These are phyloP conservation scores for Phascolomyces articulosus DNA, from an alignment of 371 early-diverging fungal genomes.

Conservation along the genomic window DNA sequence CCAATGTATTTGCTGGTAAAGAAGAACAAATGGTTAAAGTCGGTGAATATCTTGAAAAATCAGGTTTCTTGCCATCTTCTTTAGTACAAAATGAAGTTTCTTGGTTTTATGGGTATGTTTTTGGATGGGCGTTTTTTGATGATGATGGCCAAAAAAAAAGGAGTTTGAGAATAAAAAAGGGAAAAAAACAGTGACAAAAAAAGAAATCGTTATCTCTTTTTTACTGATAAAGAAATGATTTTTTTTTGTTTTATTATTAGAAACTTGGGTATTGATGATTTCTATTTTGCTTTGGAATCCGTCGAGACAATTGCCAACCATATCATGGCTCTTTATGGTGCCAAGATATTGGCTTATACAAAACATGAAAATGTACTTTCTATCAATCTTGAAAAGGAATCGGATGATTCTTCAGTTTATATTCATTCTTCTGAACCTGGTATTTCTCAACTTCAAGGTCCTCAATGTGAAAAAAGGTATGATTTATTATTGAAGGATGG, in stretches of 20 bases:
- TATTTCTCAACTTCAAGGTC: conserved; percentile 85
- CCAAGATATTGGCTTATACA: conserved; percentile 91
- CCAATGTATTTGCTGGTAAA: conserved; percentile 87
- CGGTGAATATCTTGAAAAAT: conserved; percentile 76
- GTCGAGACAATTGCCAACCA: conserved; percentile 94
- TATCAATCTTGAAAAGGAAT: conserved; percentile 91
- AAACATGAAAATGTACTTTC: conserved; percentile 84
- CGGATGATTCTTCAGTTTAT: conserved; percentile 92
- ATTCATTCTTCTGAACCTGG: conserved; percentile 96
- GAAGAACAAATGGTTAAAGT: conserved; percentile 90
- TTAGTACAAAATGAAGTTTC: conserved; percentile 89
- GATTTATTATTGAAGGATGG: background rate
- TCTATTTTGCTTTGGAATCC: conserved; percentile 92
- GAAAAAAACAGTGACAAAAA: too few species aligned
- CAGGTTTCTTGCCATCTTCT: conserved; percentile 90
- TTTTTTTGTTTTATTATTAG: conserved; percentile 36
- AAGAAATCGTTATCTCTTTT: background rate
- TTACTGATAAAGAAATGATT: background rate
- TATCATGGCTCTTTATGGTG: conserved; percentile 94
- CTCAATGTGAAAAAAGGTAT: conserved; percentile 88
- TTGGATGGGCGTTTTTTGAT: too few species aligned
- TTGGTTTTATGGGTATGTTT: conserved; percentile 91
- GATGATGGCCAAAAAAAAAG: too few species aligned
- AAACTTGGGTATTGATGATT: conserved; percentile 96
- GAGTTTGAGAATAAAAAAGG: too few species aligned